Evolutionary conservation across 345 rosid species (phyloP).

Genomic region (Ailanthus altissimus): DNA sequence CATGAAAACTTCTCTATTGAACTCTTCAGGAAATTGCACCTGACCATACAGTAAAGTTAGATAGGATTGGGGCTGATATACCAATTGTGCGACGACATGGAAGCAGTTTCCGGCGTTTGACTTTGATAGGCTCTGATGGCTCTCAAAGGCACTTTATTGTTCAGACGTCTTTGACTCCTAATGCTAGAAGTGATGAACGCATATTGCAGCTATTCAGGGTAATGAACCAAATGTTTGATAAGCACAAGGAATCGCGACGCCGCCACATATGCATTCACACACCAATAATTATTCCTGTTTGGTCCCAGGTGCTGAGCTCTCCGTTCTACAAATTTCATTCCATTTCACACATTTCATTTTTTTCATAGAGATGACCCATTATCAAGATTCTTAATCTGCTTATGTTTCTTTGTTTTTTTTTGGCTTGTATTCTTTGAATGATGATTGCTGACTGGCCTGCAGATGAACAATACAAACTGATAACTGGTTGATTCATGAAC

Average conservation of each 20-base stretch:
- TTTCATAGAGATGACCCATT: neutral
- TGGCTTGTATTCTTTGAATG: neutral
- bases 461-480: neutral
- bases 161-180: constrained; percentile 98
- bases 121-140: constrained; percentile 96
- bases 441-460: constrained; percentile 9
- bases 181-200: constrained; percentile 97
- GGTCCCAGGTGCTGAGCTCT: constrained; percentile 81
- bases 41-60: constrained; percentile 90
- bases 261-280: constrained; percentile 91
- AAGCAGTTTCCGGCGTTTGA: constrained; percentile 96
- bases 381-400: neutral
- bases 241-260: constrained; percentile 93
- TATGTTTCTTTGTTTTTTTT: neutral
- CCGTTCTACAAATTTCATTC: neutral
- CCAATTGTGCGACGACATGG: constrained; percentile 98
- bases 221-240: constrained; percentile 99
- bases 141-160: constrained; percentile 94
- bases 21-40: constrained; percentile 82
- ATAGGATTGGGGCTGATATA: constrained; percentile 91
- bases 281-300: constrained; percentile 97
- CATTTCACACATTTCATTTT: neutral
- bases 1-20: constrained; percentile 21
- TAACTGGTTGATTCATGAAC: constrained; percentile 15
- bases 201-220: constrained; percentile 97